phyloP scores from a whole-genome alignment of 139 green algal species.

The Coelastrella sp. region DNA sequence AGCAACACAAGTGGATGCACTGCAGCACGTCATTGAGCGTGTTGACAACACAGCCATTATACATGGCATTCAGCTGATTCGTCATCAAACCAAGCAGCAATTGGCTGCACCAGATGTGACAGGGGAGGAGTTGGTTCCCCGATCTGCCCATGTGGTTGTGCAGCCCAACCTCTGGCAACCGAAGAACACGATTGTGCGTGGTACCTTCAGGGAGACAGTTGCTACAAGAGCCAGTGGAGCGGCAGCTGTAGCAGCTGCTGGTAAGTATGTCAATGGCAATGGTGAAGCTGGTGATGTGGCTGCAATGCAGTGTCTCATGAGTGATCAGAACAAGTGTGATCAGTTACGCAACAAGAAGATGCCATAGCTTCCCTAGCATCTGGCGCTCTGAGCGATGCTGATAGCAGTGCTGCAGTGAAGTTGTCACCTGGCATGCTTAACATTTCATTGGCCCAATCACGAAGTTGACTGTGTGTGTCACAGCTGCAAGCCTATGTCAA shows the following conservation, averaged over 20 bases:
- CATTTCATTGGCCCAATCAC: too few relatives aligned
- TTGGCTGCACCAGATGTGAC: neutral
- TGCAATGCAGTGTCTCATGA: neutral
- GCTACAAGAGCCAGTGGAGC: neutral
- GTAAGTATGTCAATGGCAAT: too few relatives aligned
- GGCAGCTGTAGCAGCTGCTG: conserved; percentile 50
- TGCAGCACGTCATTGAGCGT: conserved; percentile 61
- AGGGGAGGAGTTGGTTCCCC: neutral
- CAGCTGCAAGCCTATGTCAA: too few relatives aligned
- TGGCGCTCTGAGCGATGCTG: too few relatives aligned
- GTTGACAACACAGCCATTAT: conserved; percentile 37
- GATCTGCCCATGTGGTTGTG: conserved; percentile 34
- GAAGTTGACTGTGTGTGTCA: too few relatives aligned
- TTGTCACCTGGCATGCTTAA: too few relatives aligned
- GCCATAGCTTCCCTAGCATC: too few relatives aligned
- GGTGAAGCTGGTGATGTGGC: neutral
- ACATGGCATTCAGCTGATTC: conserved; percentile 14
- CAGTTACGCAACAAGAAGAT: conserved; percentile 27
- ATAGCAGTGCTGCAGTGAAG: too few relatives aligned
- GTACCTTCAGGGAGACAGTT: conserved; percentile 50
- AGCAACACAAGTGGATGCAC: conserved; percentile 62
- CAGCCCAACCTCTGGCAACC: conserved; percentile 52
- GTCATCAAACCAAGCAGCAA: conserved; percentile 20
- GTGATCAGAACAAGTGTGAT: conserved; percentile 11
- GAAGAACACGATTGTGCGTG: conserved; percentile 66